These are phyloP conservation scores for Cystobasidium tubakii DNA, from an alignment of 768 basidiomycete species.

Conservation along the genomic window DNA sequence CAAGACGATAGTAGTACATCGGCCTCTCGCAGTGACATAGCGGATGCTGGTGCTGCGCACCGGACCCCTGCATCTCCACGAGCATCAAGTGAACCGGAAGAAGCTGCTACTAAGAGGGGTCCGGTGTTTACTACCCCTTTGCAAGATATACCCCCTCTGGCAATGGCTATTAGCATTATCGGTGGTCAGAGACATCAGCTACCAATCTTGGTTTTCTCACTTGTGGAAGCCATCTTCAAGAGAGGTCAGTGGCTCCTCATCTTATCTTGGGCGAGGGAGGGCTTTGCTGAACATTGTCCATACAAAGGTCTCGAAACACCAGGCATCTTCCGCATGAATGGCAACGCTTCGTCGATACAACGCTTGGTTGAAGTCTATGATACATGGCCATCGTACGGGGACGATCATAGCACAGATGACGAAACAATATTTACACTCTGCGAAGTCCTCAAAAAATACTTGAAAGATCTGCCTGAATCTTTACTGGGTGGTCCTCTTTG, in stretches of 20 bases:
- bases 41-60: neutral
- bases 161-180: constrained; percentile 26
- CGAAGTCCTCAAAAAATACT: constrained; percentile 52
- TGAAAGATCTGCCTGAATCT: constrained; percentile 55
- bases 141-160: constrained; percentile 19
- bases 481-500: constrained; percentile 53
- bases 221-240: constrained; percentile 54
- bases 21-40: neutral
- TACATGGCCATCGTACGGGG: constrained; percentile 39
- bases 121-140: constrained; percentile 9
- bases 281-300: neutral
- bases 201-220: constrained; percentile 40
- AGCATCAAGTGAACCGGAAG: neutral
- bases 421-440: constrained; percentile 23
- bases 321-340: constrained; percentile 53
- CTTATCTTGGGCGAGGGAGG: no score
- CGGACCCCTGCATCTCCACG: neutral
- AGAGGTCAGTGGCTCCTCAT: constrained; percentile 46
- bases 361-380: constrained; percentile 53
- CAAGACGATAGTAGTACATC: neutral
- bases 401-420: constrained; percentile 18
- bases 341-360: constrained; percentile 52
- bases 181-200: constrained; percentile 43
- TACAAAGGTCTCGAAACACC: constrained; percentile 53
- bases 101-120: neutral